Base-by-base conservation (phyloP, 2,329 filamentous ascomycete species). In the Fusarium sp. region DNA sequence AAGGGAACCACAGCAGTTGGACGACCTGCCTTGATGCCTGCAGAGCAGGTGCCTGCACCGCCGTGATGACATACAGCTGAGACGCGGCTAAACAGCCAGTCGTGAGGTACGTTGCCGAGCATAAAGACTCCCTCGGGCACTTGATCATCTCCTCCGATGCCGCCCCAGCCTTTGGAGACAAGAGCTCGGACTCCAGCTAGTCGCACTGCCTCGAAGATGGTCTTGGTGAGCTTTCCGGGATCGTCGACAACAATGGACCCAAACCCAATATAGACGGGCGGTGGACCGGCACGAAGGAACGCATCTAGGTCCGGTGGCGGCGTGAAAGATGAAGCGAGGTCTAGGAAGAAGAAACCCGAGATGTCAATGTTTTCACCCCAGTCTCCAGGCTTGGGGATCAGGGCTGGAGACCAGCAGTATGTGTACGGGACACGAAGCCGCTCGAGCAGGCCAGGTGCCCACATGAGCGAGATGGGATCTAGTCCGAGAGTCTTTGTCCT, bases 81-180 rank as follows among this genome's bases (percentile, higher is more conserved):
- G 1, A 96, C 92, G 33, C 86, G 89, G 68, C 92, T 85, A 79
- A 97, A 97, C 0, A 97, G 81, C 93, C 93, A 97, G 79, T 97
- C 93, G 68, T 97, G 93, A 1, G 93, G 93, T 49, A 90, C 89
- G 74, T 95, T 96, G 9, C 91, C 93, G 36, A 97, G 83, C 88
- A 96, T 93, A 75, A 91, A 93, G 1, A 96, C 88, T 4, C 89
- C 88, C 2, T 93, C 88, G 0, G 92, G 92, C 14, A 93, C 86
- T 4, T 91, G 76, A 29, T 88, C 83, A 73, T 93, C 91, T 0
- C 87, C 90, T 31, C 93, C 93, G 7, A 97, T 83, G 0, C 93
- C 93, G 53, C 93, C 93, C 93, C 93, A 97, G 13, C 93, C 93
- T 75, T 95, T 93, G 0, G 92, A 95, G 0, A 97, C 90, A 1